Conservation (phyloP, 768 basidiomycete genomes). For the Plicaturopsis crispa region DNA sequence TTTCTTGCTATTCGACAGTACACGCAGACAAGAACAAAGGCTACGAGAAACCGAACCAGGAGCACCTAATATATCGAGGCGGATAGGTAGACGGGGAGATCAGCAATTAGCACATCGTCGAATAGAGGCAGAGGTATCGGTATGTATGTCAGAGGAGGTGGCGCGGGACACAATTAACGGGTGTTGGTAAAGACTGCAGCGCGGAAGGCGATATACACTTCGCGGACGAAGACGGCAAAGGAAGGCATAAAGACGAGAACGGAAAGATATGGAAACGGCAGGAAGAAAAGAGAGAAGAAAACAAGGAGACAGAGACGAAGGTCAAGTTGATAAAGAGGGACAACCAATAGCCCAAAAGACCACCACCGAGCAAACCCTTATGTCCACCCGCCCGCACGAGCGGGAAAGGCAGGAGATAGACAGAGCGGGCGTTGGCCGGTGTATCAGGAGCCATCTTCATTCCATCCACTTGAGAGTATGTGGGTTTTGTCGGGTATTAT, state of each 20-base stretch:
- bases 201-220: too few relatives aligned
- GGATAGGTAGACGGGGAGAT: too few relatives aligned
- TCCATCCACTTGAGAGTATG: constrained; percentile 32
- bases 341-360: constrained; percentile 59
- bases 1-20: too few relatives aligned
- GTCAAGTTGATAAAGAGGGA: constrained; percentile 43
- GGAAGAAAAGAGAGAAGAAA: constrained; percentile 24
- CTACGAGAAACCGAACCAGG: too few relatives aligned
- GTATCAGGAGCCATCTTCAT: constrained; percentile 37
- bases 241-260: constrained; percentile 23
- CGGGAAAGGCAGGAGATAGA: too few relatives aligned
- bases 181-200: too few relatives aligned
- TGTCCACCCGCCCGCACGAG: constrained; percentile 2
- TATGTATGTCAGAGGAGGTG: too few relatives aligned
- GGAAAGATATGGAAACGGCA: constrained; percentile 27
- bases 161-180: too few relatives aligned
- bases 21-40: too few relatives aligned
- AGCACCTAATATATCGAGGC: too few relatives aligned
- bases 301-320: constrained; percentile 20
- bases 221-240: constrained; percentile 24
- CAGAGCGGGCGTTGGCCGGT: constrained; percentile 11
- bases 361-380: constrained; percentile 10
- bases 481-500: constrained; percentile 23
- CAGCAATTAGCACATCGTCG: too few relatives aligned
- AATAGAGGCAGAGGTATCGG: too few relatives aligned